Evolutionary conservation across 2,329 filamentous ascomycete species (phyloP).

Genomic region (Pseudopithomyces chartarum): DNA sequence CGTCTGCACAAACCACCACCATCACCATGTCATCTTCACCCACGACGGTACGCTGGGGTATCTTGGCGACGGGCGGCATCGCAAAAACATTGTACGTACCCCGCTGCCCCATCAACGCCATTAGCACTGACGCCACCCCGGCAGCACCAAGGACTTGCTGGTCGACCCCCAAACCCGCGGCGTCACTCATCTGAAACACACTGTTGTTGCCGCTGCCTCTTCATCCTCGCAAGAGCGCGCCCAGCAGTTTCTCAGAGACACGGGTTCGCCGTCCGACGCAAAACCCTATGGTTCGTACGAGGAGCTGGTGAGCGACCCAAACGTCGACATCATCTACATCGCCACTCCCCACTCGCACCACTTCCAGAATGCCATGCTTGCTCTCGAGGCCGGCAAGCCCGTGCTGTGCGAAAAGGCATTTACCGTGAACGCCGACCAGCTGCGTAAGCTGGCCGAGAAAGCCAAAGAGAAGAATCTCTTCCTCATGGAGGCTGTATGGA

Average conservation of each 20-base stretch:
- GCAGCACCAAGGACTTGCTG: conserved; percentile 72
- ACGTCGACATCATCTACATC: conserved; percentile 86
- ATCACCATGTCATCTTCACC: conserved; percentile 36
- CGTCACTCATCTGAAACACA: conserved; percentile 75
- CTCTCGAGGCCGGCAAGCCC: conserved; percentile 80
- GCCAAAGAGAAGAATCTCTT: conserved; percentile 69
- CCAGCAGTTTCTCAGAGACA: conserved; percentile 71
- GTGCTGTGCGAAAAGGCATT: conserved; percentile 92
- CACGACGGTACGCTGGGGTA: conserved; percentile 50
- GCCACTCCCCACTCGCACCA: conserved; percentile 92
- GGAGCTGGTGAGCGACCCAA: conserved; percentile 76
- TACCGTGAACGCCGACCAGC: conserved; percentile 80
- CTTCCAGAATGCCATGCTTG: conserved; percentile 89
- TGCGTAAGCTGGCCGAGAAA: conserved; percentile 71
- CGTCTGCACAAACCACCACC: not conserved
- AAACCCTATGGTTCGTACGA: conserved; percentile 80
- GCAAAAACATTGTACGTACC: conserved; percentile 49
- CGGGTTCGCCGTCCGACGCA: conserved; percentile 70
- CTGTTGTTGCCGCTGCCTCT: conserved; percentile 78
- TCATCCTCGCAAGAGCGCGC: conserved; percentile 74
- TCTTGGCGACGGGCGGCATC: conserved; percentile 56
- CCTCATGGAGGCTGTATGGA: conserved; percentile 74
- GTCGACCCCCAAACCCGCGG: conserved; percentile 71
- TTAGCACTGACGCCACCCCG: conserved; percentile 9
- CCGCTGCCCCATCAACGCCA: conserved; percentile 18